A percentile compares a stretch with the other conserved stretches of the same genome.
These are phyloP conservation scores for Tolypocladium guangdongense DNA, from an alignment of 2,329 filamentous ascomycete species.

Conservation along the genomic window DNA sequence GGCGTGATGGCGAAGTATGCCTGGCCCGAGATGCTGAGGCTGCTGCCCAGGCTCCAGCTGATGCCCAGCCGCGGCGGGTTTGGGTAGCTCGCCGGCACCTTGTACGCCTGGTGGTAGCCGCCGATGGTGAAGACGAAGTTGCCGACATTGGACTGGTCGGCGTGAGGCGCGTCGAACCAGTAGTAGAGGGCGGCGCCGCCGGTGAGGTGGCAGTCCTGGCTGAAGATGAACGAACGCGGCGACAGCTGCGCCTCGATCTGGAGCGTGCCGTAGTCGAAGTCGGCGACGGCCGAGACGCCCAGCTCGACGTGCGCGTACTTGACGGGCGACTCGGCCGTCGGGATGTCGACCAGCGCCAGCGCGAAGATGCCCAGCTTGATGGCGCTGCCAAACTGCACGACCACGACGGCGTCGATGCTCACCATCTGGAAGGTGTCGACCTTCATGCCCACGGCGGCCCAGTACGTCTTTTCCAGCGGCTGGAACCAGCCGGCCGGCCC, in stretches of 20 bases:
- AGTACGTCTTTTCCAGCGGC: slow-evolving; percentile 17
- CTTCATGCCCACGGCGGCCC: slow-evolving; percentile 26
- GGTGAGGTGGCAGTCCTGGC: slow-evolving; percentile 26
- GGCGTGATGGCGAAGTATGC: slow-evolving; percentile 36
- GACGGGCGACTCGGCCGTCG: slow-evolving; percentile 5
- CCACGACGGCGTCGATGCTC: slow-evolving; percentile 20
- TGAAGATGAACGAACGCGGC: slow-evolving; percentile 27
- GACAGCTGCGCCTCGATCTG: slow-evolving; percentile 27
- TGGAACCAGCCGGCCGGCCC: slow-evolving; percentile 17
- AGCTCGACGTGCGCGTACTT: slow-evolving; percentile 26
- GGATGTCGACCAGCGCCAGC: slow-evolving; percentile 18
- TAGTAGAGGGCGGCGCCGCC: slow-evolving; percentile 30
- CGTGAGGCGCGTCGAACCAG: slow-evolving; percentile 21
- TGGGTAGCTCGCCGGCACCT: slow-evolving; percentile 23
- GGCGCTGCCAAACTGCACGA: slow-evolving; percentile 18
- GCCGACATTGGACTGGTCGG: slow-evolving; percentile 14
- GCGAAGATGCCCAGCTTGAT: slow-evolving; percentile 24
- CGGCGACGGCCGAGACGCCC: slow-evolving; percentile 20
- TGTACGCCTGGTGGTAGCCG: slow-evolving; percentile 30
- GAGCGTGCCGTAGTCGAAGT: slow-evolving; percentile 23
- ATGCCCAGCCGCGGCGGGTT: slow-evolving; percentile 26
- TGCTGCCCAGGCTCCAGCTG: slow-evolving; percentile 19
- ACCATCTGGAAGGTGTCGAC: slow-evolving; percentile 28
- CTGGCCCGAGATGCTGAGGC: slow-evolving; percentile 24
- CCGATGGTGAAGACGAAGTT: slow-evolving; percentile 34